Percentiles rank a stretch among this genome's conserved stretches.
Conservation (phyloP, 257 asterid species). For the Anisodus acutangulus region DNA sequence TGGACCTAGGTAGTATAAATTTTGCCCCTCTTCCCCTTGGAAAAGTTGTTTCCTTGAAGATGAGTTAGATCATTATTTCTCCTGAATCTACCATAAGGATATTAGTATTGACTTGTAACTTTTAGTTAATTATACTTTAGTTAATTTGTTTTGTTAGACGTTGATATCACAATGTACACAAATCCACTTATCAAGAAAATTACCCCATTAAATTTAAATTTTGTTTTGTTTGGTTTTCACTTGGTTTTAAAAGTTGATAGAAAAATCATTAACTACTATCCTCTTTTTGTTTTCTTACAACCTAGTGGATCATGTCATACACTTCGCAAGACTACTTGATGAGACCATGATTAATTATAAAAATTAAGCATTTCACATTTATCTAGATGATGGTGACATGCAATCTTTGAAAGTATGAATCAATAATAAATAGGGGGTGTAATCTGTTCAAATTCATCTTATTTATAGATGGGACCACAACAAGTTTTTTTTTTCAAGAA, state of each 20-base stretch:
- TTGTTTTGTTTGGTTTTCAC: background rate
- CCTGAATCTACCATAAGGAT: too few relatives aligned
- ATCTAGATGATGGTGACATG: conserved; percentile 13
- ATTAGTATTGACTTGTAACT: too few relatives aligned
- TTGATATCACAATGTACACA: background rate
- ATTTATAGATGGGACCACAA: conserved; percentile 27
- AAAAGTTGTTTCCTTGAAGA: too few relatives aligned
- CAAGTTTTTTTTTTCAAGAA: background rate
- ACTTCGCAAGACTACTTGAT: background rate
- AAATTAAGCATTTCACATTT: conserved; percentile 19
- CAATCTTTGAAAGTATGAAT: conserved; percentile 29
- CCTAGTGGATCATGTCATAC: conserved; percentile 19
- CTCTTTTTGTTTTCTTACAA: background rate
- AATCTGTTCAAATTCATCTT: conserved; percentile 19
- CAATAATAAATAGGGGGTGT: conserved; percentile 33
- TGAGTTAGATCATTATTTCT: too few relatives aligned
- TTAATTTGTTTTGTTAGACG: background rate
- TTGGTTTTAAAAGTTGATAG: background rate
- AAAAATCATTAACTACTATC: background rate
- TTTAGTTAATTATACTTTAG: background rate
- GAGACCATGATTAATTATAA: background rate
- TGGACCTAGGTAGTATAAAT: too few relatives aligned
- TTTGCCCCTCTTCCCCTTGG: too few relatives aligned
- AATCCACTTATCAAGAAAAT: background rate
- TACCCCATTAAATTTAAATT: background rate